phyloP scores from a whole-genome alignment of 2,329 filamentous ascomycete genomes.

The Moelleriella libera region DNA sequence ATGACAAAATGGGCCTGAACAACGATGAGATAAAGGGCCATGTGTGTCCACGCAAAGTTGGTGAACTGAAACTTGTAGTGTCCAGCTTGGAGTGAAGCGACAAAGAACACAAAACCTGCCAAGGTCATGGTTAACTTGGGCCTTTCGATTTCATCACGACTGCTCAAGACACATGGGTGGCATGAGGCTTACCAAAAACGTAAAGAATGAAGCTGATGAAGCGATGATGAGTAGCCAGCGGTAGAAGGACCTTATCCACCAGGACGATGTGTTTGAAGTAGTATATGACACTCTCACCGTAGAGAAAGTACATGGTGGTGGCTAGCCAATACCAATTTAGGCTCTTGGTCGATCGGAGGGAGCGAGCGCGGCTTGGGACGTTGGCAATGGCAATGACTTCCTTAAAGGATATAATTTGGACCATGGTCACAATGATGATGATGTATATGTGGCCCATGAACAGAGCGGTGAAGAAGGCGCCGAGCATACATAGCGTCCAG shows the following conservation, averaged over 20 bases:
- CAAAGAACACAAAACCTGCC: constrained; percentile 93
- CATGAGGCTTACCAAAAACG: constrained; percentile 59
- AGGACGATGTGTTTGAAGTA: constrained; percentile 99
- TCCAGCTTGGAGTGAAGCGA: constrained; percentile 83
- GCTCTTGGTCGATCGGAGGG: constrained; percentile 86
- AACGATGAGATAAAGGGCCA: constrained; percentile 95
- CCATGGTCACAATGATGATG: constrained; percentile 77
- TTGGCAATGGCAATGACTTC: constrained; percentile 97
- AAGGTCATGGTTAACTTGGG: not conserved
- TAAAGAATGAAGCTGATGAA: constrained; percentile 99
- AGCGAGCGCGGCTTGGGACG: constrained; percentile 80
- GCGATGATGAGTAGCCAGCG: constrained; percentile 89
- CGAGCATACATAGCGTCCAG: constrained; percentile 98
- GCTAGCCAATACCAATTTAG: constrained; percentile 99
- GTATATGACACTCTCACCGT: constrained; percentile 97
- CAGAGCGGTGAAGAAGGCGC: constrained; percentile 76
- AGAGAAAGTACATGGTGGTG: constrained; percentile 98
- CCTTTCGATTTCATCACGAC: not conserved
- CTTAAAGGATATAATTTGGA: constrained; percentile 97
- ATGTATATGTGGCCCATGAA: constrained; percentile 98
- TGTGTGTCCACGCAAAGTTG: constrained; percentile 98
- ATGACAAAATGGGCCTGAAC: constrained; percentile 98
- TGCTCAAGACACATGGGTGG: not conserved
- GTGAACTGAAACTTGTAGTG: constrained; percentile 99
- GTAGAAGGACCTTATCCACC: constrained; percentile 83